These are phyloP conservation scores for Asterella californica DNA, from an alignment of 225 moss, liverwort and hornwort genomes.

Conservation along the genomic window DNA sequence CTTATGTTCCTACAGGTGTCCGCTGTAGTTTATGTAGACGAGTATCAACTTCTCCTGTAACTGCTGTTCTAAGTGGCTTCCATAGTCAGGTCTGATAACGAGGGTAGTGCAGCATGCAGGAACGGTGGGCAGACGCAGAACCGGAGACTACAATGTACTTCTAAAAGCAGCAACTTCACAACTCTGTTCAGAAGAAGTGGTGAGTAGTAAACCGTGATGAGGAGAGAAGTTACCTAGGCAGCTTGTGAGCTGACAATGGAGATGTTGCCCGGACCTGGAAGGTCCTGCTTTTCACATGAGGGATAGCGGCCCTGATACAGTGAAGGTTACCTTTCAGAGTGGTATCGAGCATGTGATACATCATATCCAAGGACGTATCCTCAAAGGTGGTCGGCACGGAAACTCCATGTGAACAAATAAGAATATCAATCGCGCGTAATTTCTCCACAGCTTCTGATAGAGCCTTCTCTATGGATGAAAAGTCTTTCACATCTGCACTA, in stretches of 20 bases:
- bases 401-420: slow-evolving; percentile 75
- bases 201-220: neutral
- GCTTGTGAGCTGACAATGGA: slow-evolving; percentile 69
- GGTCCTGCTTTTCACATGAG: slow-evolving; percentile 52
- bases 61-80: no score
- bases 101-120: no score
- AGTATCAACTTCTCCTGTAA: no score
- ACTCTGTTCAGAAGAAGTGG: neutral
- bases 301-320: slow-evolving; percentile 71
- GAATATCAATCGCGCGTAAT: slow-evolving; percentile 60
- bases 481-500: slow-evolving; percentile 70
- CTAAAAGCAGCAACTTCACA: no score
- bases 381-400: slow-evolving; percentile 51
- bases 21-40: no score
- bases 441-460: slow-evolving; percentile 55
- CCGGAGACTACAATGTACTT: no score
- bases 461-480: slow-evolving; percentile 48
- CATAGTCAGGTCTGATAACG: no score
- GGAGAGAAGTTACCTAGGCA: slow-evolving; percentile 51
- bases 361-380: slow-evolving; percentile 50
- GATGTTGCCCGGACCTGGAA: slow-evolving; percentile 56
- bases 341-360: slow-evolving; percentile 69
- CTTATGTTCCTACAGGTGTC: no score
- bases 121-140: no score
- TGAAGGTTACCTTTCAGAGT: slow-evolving; percentile 74